Evolutionary conservation across 1,284 basidiomycete species (phyloP), one percentile per base, ranked within the genome.

Genomic region (Tilletia indica): DNA sequence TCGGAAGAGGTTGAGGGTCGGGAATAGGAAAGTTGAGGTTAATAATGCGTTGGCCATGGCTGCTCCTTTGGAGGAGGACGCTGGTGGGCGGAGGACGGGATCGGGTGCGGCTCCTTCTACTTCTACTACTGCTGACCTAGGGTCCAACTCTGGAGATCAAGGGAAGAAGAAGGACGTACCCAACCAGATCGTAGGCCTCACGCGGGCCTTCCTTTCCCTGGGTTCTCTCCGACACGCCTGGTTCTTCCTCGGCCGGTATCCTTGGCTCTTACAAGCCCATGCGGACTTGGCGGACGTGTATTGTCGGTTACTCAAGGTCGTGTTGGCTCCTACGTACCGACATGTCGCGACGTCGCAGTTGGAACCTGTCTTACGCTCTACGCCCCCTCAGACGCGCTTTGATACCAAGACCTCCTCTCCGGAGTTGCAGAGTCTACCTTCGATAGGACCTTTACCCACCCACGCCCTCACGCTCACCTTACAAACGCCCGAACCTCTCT

Each of bases 21-120:
- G 61, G 11, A 64, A 64, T 34, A 11, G 61, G 12, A 64, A 64
- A 12, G 61, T 64, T 1, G 61, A 16, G 16, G 6, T 19, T 1
- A 87, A 89, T 71, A 97, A 92, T 78, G 91, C 92, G 47, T 80
- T 87, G 6, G 91, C 93, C 0, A 91, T 93, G 89, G 93, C 95
- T 21, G 94, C 93, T 0, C 92, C 96, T 0, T 86, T 97, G 19
- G 90, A 91, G 73, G 86, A 87, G 71, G 87, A 87, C 66, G 91
- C 92, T 31, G 56, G 5, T 25, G 25, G n/a, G 34, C 12, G n/a
- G 12, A 12, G 25, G 25, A 21, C 21, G 25, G 11, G n/a, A 25
- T 34, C 56, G 25, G 56, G 11, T n/a, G 11, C 51, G n/a, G 12
- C 21, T 31, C 12, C 56, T n/a, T n/a, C 56, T 25, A 5, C 56